These are phyloP conservation scores for Hypoxylon sp. DNA, from an alignment of 2,329 filamentous ascomycete genomes.

Conservation along the genomic window DNA sequence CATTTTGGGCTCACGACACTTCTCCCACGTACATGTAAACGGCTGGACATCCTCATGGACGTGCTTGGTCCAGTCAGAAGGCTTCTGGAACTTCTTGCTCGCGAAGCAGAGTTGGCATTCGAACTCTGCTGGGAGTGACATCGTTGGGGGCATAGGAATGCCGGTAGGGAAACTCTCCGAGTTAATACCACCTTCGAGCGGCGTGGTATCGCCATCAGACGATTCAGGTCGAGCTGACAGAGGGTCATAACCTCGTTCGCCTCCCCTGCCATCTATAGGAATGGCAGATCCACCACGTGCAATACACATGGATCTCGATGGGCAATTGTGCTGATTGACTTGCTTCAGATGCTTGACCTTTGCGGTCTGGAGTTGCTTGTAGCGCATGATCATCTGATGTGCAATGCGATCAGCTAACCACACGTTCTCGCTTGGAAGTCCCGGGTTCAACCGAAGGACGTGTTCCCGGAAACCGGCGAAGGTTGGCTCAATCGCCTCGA, in stretches of 20 bases:
- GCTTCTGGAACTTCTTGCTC: conserved; percentile 86
- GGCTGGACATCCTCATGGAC: conserved; percentile 94
- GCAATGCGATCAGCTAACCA: conserved; percentile 85
- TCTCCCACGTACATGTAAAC: conserved; percentile 90
- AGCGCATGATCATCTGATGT: conserved; percentile 81
- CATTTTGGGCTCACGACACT: conserved; percentile 85
- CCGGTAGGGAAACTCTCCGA: conserved; percentile 81
- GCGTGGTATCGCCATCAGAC: conserved; percentile 74
- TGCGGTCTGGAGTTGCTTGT: conserved; percentile 78
- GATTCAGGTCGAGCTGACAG: conserved; percentile 65
- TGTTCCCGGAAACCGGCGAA: conserved; percentile 81
- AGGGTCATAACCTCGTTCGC: conserved; percentile 69
- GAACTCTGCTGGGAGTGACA: conserved; percentile 83
- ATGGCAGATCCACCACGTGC: conserved; percentile 74
- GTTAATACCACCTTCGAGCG: conserved; percentile 75
- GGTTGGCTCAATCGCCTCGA: conserved; percentile 77
- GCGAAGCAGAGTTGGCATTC: conserved; percentile 91
- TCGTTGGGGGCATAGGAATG: conserved; percentile 84
- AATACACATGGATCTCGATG: conserved; percentile 72
- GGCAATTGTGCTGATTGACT: conserved; percentile 66
- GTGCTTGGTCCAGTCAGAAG: conserved; percentile 97
- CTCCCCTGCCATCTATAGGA: conserved; percentile 70
- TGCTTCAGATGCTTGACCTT: conserved; percentile 76
- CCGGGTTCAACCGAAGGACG: conserved; percentile 79
- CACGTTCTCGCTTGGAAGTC: conserved; percentile 63